A percentile compares a stretch with the other conserved stretches of the same genome.
Conservation (phyloP, 345 rosid genomes). For the Euphorbia tirucalli region DNA sequence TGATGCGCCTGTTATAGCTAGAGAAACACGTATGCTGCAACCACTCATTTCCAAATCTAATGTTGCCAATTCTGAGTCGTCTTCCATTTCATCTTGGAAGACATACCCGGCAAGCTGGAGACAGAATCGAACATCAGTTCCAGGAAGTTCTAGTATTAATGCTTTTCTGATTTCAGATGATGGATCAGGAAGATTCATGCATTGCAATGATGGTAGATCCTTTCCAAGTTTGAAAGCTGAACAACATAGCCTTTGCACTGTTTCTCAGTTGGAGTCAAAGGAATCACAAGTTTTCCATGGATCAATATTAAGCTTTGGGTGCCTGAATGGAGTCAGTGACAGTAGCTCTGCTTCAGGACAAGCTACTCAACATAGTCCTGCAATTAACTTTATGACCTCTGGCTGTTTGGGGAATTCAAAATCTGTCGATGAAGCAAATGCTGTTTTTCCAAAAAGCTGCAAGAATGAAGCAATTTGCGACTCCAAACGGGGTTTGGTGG, state of each 20-base stretch:
- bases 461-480: slow-evolving; percentile 21
- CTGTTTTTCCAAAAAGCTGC: slow-evolving; percentile 18
- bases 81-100: slow-evolving; percentile 28
- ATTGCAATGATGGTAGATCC: no score
- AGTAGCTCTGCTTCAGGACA: slow-evolving; percentile 27
- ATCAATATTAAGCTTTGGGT: slow-evolving; percentile 17
- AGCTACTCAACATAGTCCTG: slow-evolving; percentile 12
- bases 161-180: slow-evolving; percentile 18
- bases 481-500: slow-evolving; percentile 10
- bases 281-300: slow-evolving; percentile 22
- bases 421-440: slow-evolving; percentile 36
- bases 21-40: slow-evolving; percentile 11
- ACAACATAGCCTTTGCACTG: slow-evolving; percentile 29
- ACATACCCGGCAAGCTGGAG: slow-evolving; percentile 19
- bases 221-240: no score
- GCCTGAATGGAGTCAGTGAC: slow-evolving; percentile 19
- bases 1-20: slow-evolving; percentile 21
- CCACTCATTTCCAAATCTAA: slow-evolving; percentile 18
- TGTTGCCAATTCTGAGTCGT: slow-evolving; percentile 23
- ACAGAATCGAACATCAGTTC: slow-evolving; percentile 13
- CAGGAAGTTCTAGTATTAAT: slow-evolving; percentile 24
- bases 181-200: slow-evolving; percentile 21
- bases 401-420: slow-evolving; percentile 30
- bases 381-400: slow-evolving; percentile 9
- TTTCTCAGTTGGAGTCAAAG: slow-evolving; percentile 44